Base-by-base conservation (phyloP, 139 green algal species). In the Closterium sp. region DNA sequence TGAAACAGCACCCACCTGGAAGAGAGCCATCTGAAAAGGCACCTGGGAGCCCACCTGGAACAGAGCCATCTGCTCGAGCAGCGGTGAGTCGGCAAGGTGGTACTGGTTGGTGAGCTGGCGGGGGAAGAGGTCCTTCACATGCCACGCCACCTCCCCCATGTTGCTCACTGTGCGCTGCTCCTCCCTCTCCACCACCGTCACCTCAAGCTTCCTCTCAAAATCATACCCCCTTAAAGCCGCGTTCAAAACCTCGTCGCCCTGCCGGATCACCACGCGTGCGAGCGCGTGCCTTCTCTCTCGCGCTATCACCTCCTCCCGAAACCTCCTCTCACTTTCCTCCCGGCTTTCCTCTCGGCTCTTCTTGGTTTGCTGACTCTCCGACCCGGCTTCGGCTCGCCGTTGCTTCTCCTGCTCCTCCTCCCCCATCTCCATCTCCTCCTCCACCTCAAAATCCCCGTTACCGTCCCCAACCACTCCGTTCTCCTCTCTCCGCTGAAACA, bases 101-200 rank as follows among this genome's bases (percentile, higher is more conserved):
- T 45, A 50, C 2, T 38, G 10, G 31, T 38, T 28, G 2, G 88
- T 62, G 13, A 24, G 19, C 50, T 62, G 62, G 85, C 86, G 27
- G 21, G 89, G 89, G 29, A 92, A 92, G 24, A 31, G n/a, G n/a
- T 45, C 34, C n/a, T 45, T 29, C 32, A 92, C 86, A 21, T 42
- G 24, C 31, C 28, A 38, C 89, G n/a, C 7, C 38, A 92, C 50
- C 27, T 32, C 42, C 10, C 34, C 34, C 45, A 85, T 62, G 70
- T 92, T 92, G n/a, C 22, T 27, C 70, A 92, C 86, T 27, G 30
- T 32, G 27, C 86, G 89, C 85, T 92, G 85, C 38, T 31, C 22
- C 32, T 92, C 89, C 9, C 86, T 32, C 50, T 89, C 62, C 42
- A 87, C 86, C 27, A 92, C 28, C 11, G 27, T 92, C 0, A 92